Evolutionary conservation across 2,329 filamentous ascomycete genomes (phyloP), one percentile per base, ranked within the genome.

Genomic region (Curvularia eragrostidis): DNA sequence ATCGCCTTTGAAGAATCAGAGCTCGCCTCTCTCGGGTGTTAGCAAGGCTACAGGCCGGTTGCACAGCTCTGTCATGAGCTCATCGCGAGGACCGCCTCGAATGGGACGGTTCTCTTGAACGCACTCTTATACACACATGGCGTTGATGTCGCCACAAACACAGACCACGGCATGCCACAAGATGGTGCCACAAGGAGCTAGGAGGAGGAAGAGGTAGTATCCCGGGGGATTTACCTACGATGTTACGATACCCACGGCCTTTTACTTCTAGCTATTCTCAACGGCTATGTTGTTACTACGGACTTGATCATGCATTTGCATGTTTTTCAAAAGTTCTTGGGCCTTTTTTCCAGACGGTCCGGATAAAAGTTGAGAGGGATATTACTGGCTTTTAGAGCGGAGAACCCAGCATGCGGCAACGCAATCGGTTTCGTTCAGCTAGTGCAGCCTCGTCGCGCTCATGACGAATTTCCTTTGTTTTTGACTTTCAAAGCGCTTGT

Each of bases 171-270:
- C 21, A 43, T 24, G 41, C 41, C 47, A 53, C 49, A 61, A 39
- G 58, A 59, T 30, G 60, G 66, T n/a, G 59, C 62, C 66, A 62
- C 49, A 30, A 21, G 18, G 10, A 46, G 32, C 12, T 58, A 49
- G 48, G 54, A 63, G 56, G 61, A 62, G 54, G 56, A 61, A 52
- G 49, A 47, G 57, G 54, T 46, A 43, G 58, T 63, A 61, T 36
- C 49, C 50, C 28, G 24, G 21, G 52, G 61, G 58, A 61, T 61
- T 39, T 58, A 49, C 56, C 51, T 43, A 76, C 65, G 72, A 76
- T 66, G 60, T 71, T 68, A 76, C 62, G 74, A 74, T 74, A 71
- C 67, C 68, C 67, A 76, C 69, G 72, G 64, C 68, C 63, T 66
- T 69, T 62, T 64, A 24, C 54, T 69, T 67, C 61, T 52, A 52